phyloP scores from a whole-genome alignment of 2,329 filamentous ascomycete genomes.

The Clarireedia paspali region DNA sequence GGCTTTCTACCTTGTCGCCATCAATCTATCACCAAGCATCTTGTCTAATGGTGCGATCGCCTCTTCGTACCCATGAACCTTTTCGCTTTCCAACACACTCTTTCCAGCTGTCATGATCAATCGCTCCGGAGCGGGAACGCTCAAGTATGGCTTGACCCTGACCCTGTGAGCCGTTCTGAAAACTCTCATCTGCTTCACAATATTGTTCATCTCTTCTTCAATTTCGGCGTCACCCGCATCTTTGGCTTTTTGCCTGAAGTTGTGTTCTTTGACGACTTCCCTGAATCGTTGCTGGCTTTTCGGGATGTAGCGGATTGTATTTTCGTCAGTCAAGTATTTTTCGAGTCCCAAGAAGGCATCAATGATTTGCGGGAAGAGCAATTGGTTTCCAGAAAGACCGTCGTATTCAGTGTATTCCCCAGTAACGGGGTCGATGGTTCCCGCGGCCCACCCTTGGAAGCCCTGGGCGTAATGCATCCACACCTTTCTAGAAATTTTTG shows the following conservation, averaged over 20 bases:
- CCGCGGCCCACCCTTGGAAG: constrained; percentile 32
- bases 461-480: constrained; percentile 32
- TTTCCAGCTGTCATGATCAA: constrained; percentile 33
- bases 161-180: constrained; percentile 29
- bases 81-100: constrained; percentile 4
- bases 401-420: constrained; percentile 27
- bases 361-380: constrained; percentile 30
- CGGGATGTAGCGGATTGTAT: constrained; percentile 10
- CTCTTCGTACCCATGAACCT: constrained; percentile 1
- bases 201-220: constrained; percentile 21
- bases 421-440: constrained; percentile 18
- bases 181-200: constrained; percentile 29
- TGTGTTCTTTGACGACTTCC: not conserved
- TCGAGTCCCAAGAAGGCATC: constrained; percentile 32
- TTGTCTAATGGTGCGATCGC: constrained; percentile 6
- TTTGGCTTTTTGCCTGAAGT: not conserved
- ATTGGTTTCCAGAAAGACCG: constrained; percentile 32
- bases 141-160: constrained; percentile 27
- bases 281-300: constrained; percentile 1
- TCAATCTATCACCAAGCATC: constrained; percentile 1
- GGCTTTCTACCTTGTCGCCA: constrained; percentile 1
- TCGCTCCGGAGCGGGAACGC: constrained; percentile 28
- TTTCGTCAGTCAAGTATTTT: constrained; percentile 24
- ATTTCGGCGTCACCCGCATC: constrained; percentile 20
- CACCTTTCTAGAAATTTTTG: constrained; percentile 21